Evolutionary conservation across 495 filamentous ascomycete species (phyloP), one percentile per base, ranked within the genome.

Genomic region (Podospora pseudopauciseta): DNA sequence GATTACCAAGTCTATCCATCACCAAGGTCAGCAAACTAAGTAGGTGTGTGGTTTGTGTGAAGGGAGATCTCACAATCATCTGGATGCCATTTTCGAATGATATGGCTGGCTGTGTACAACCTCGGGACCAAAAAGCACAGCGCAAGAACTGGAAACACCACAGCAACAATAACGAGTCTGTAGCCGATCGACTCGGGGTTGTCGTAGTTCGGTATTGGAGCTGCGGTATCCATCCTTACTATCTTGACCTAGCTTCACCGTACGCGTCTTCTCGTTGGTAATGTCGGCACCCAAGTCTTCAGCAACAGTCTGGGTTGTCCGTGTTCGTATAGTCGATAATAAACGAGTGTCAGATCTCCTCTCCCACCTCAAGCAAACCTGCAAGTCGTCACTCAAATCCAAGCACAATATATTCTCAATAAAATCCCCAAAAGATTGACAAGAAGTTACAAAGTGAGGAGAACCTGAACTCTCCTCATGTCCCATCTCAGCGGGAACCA

Each of bases 131-230:
- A 32, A 58, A 76, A 67, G 16, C 57, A 19, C 6, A 75, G 30
- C n/a, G 72, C 65, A 7, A 75, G 18, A 7, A 68, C 69, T 5
- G 72, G 69, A 59, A 66, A 71, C 30, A 76, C 27, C 19, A 73
- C 44, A n/a, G 68, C 71, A 11, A 68, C 68, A 16, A 74, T 28
- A 18, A 61, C 59, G 32, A 75, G 49, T 7, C 64, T 71, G 53
- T 69, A 65, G 3, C 67, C 72, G 26, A 68, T 71, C 18, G 64
- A 71, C 39, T 74, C 71, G 20, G 72, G 74, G 68, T 75, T 64
- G 4, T 58, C 71, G 59, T 76, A 73, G 54, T 77, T 75, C n/a
- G 75, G 67, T 34, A 60, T 74, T 20, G 72, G 67, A 26, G 76
- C 73, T 26, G 66, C 27, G 39, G 66, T 27, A 15, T 19, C 23